These are phyloP conservation scores for Colletotrichum tabaci DNA, from an alignment of 2,329 filamentous ascomycete species.

Conservation along the genomic window DNA sequence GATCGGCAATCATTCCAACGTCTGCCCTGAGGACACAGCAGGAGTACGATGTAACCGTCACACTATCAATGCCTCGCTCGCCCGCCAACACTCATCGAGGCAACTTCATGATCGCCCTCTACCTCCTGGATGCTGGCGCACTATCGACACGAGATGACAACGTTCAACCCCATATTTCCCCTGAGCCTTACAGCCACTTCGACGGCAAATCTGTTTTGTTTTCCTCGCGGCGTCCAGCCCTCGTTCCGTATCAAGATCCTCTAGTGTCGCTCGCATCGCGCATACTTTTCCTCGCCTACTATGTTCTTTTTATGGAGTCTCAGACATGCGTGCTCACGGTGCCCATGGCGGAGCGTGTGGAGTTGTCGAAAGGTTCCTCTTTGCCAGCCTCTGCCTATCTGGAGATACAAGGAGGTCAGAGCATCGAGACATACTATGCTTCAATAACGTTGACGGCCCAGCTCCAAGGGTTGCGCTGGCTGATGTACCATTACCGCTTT, in stretches of 20 bases:
- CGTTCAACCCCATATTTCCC: constrained; percentile 35
- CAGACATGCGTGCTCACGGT: constrained; percentile 77
- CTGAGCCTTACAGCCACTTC: constrained; percentile 53
- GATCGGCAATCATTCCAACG: constrained; percentile 60
- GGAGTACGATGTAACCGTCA: constrained; percentile 86
- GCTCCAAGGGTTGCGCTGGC: constrained; percentile 82
- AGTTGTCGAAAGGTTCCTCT: constrained; percentile 66
- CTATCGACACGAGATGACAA: constrained; percentile 44
- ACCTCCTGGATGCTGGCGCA: constrained; percentile 70
- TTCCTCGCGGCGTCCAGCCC: constrained; percentile 79
- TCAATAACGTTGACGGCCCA: constrained; percentile 79
- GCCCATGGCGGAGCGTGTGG: constrained; percentile 80
- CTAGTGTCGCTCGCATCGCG: constrained; percentile 75
- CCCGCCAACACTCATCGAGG: constrained; percentile 81
- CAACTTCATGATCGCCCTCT: constrained; percentile 94
- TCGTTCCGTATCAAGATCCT: constrained; percentile 84
- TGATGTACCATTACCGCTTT: constrained; percentile 89
- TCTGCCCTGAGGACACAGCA: constrained; percentile 77
- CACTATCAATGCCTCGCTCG: constrained; percentile 83
- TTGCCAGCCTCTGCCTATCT: constrained; percentile 65
- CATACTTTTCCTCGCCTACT: constrained; percentile 76
- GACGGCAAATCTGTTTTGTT: constrained; percentile 64
- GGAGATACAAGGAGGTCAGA: constrained; percentile 78
- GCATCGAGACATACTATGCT: constrained; percentile 83
- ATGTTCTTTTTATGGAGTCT: constrained; percentile 74